Base-by-base conservation (phyloP, 208 protist genomes). In the Acanthamoeba castellanii region DNA sequence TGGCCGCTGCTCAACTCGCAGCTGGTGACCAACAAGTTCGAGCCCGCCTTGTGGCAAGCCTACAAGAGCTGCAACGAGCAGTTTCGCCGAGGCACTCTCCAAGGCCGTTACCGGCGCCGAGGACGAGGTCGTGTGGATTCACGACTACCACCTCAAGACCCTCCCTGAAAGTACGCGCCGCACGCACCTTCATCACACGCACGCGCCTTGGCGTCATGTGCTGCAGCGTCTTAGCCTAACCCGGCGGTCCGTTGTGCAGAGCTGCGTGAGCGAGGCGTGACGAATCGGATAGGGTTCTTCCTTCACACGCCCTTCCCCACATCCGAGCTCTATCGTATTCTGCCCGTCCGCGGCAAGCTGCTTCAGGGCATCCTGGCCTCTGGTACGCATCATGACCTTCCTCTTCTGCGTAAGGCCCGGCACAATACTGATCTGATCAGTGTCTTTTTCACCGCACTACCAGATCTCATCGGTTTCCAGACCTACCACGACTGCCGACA, bases 221-320 rank as follows among this genome's bases (percentile, higher is more conserved):
- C 57, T 25, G 57, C 22, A 25, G 20, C 34, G 6, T 59, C 55
- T 13, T 25, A 3, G 55, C 22, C 20, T 59, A 59, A 59, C 20
- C 5, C 14, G 55, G 55, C 16, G 52, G 52, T 57, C 14, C 16
- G 52, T 25, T 72, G n/a, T 8, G 66, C 66, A 72, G 66, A 72
- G 66, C 66, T 72, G 66, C 66, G 66, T 27, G 66, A 72, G 66
- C 66, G 30, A 1, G 96, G 88, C 34, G 66, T 93, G 25, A 93
- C 61, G 14, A 59, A 72, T 52, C 61, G 88, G 20, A 76, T 93
- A 14, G 88, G 88, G 95, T 98, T 98, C 74, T 98, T 98, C 84
- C 59, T 98, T 3, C 97, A 98, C 96, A 97, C 93, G n/a, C 97
- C 97, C 5, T 98, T 97, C 66, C 97, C 97, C n/a, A 88, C 96